Conservation (phyloP, 148 eudicot species). For the Rhododendron williamsianum region DNA sequence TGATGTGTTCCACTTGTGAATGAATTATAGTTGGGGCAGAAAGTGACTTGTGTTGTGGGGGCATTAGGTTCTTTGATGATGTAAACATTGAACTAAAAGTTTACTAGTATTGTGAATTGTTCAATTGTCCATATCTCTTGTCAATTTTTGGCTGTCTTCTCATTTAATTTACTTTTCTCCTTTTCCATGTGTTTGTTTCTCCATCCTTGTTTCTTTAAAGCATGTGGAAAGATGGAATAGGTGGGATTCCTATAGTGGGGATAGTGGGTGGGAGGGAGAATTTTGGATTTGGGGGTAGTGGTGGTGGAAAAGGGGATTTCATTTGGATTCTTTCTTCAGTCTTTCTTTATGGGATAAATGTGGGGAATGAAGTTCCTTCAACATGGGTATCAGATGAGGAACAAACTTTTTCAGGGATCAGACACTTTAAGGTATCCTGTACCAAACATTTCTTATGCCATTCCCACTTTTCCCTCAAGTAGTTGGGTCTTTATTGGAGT, state of each 20-base stretch:
- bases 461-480: background rate
- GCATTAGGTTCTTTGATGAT: slow-evolving; percentile 28
- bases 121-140: background rate
- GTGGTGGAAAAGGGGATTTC: background rate
- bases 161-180: slow-evolving; percentile 17
- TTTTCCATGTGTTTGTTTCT: slow-evolving; percentile 3
- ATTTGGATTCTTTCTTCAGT: background rate
- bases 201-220: slow-evolving; percentile 17
- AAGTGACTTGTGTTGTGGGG: slow-evolving; percentile 19
- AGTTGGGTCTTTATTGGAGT: background rate
- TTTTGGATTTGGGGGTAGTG: background rate
- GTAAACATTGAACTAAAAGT: slow-evolving; percentile 17
- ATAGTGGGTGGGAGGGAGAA: background rate
- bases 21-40: slow-evolving; percentile 28
- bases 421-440: background rate
- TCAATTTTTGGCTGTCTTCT: slow-evolving; percentile 16
- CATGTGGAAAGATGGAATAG: slow-evolving; percentile 30
- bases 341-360: background rate
- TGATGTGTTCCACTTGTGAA: slow-evolving; percentile 17
- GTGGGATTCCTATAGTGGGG: slow-evolving; percentile 17
- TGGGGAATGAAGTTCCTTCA: background rate
- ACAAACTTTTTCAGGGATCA: background rate
- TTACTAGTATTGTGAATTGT: background rate
- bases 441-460: background rate
- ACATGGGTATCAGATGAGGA: background rate